phyloP scores from a whole-genome alignment of 805 yeast genomes.

The Ogataea polymorpha region DNA sequence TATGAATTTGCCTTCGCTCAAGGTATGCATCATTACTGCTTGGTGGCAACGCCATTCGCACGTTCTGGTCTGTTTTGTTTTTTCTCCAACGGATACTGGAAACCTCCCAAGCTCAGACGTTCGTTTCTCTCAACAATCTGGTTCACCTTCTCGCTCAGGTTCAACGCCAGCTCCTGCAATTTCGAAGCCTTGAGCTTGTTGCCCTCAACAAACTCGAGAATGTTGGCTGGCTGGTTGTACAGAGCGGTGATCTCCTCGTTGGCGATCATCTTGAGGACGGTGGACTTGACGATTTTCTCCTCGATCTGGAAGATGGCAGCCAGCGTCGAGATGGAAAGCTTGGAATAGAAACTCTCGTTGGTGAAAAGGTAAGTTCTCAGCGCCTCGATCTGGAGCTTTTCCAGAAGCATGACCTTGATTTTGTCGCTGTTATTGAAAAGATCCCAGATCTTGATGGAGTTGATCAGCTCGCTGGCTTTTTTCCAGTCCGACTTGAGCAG shows the following conservation, averaged over 20 bases:
- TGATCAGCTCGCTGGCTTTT: slow-evolving; percentile 66
- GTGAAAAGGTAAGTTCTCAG: slow-evolving; percentile 89
- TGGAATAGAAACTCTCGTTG: slow-evolving; percentile 71
- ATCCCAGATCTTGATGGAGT: slow-evolving; percentile 81
- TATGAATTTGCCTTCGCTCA: slow-evolving; percentile 1
- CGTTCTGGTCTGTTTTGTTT: slow-evolving; percentile 12
- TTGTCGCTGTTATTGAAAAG: slow-evolving; percentile 67
- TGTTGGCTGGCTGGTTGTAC: slow-evolving; percentile 61
- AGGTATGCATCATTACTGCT: slow-evolving; percentile 7
- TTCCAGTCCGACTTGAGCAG: slow-evolving; percentile 90
- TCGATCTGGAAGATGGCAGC: slow-evolving; percentile 64
- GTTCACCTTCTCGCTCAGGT: slow-evolving; percentile 76
- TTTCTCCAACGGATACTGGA: slow-evolving; percentile 33
- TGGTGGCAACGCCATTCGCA: slow-evolving; percentile 6
- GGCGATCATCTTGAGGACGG: slow-evolving; percentile 73
- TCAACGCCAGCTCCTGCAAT: slow-evolving; percentile 83
- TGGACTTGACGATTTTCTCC: slow-evolving; percentile 52
- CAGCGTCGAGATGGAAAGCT: slow-evolving; percentile 66
- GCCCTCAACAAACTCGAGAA: slow-evolving; percentile 68
- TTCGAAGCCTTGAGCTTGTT: slow-evolving; percentile 64
- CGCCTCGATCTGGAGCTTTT: slow-evolving; percentile 84
- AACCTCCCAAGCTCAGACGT: slow-evolving; percentile 76
- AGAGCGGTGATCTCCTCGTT: slow-evolving; percentile 74
- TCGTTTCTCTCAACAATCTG: slow-evolving; percentile 82
- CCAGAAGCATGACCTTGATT: slow-evolving; percentile 67